Base-by-base conservation (phyloP, 768 basidiomycete genomes). In the Phaffia australis region DNA sequence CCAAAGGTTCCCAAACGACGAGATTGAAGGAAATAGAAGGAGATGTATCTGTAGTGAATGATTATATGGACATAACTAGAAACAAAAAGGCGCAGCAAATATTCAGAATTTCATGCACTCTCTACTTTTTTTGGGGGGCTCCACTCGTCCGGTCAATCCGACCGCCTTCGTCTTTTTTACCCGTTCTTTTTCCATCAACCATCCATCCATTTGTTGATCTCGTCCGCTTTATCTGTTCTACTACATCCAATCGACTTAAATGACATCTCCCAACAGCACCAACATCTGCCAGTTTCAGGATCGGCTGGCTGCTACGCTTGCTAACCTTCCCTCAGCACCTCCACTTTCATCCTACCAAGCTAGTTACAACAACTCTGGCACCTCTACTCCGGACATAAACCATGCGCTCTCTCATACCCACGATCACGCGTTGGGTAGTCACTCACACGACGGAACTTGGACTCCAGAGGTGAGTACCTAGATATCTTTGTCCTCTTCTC, bases 341-440 rank as follows among this genome's bases (percentile, higher is more conserved):
- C n/a, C 42, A 15, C 64, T 46, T 5, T 15, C 62, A 23, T 65
- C 47, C 66, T 21, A 56, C 23, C 23, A 32, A 55, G 63, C 32
- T 51, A 27, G 56, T 52, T 52, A 19, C 29, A 25, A 29, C 57
- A 23, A 16, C 56, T 65, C 48, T 42, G 51, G 46, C 56, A 46
- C 23, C 48, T 65, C 57, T 42, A 54, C 57, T 70, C 71, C 62
- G 48, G 49, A 49, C 71, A 69, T 56, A 48, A 23, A 46, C 70
- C 75, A 79, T 56, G 60, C 75, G 3, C 84, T 85, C 72, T 78
- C 82, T 15, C 86, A 89, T 73, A 83, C 79, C 62, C 75, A 73
- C 64, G 77, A 69, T 19, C 69, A 51, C 54, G 72, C 54, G 2
- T n/a, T 58, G 54, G 78, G 73, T 18, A 75, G 69, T 9, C 84